These are phyloP conservation scores for Angophora floribunda DNA, from an alignment of 345 rosid species.

Conservation along the genomic window DNA sequence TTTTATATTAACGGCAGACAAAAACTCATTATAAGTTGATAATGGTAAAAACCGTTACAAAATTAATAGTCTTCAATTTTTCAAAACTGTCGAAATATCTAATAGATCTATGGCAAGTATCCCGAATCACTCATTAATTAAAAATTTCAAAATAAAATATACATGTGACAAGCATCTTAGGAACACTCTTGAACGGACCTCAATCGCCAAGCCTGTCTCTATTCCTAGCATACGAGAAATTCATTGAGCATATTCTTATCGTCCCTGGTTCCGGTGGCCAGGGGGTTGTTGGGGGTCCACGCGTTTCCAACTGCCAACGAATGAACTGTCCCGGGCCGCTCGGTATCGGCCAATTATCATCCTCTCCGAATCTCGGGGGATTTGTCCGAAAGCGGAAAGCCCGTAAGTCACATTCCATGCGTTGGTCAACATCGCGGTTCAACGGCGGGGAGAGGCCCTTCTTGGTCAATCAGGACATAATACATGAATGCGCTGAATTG, in stretches of 20 bases:
- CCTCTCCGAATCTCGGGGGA: neutral
- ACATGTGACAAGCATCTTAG: neutral
- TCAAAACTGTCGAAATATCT: no score
- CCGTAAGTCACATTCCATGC: neutral
- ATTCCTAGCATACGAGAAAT: neutral
- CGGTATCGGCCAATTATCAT: neutral
- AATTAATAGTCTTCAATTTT: no score
- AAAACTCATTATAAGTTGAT: no score
- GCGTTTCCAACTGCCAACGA: neutral
- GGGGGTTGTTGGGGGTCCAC: neutral
- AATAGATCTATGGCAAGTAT: neutral
- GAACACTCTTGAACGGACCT: neutral
- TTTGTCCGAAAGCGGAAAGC: neutral
- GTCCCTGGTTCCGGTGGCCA: neutral
- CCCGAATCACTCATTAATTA: neutral
- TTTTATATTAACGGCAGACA: no score
- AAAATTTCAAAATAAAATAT: neutral
- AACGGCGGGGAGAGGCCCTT: neutral
- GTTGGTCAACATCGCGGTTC: neutral
- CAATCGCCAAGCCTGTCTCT: neutral
- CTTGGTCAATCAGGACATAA: neutral
- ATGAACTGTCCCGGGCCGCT: neutral
- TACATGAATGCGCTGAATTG: neutral
- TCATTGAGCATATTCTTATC: neutral
- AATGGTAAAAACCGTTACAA: no score